Percentiles rank a stretch among this genome's conserved stretches.
Conservation (phyloP, 2,329 filamentous ascomycete genomes). For the Aurifilum marmelostoma region DNA sequence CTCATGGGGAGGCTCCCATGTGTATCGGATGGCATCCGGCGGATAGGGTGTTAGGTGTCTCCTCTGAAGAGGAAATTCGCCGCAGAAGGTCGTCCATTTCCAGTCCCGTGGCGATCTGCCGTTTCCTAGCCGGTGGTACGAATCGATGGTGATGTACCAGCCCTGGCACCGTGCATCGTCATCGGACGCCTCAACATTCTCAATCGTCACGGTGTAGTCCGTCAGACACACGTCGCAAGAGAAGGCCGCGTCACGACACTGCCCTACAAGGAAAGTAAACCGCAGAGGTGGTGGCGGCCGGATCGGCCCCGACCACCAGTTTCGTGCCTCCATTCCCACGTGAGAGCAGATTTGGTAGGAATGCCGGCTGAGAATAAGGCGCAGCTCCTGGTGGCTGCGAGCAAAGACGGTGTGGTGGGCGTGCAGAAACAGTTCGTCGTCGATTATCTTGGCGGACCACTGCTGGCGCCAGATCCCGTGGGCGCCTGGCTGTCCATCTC, state of each 20-base stretch:
- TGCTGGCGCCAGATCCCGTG: neutral
- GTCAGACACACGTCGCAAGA: neutral
- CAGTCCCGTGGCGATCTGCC: neutral
- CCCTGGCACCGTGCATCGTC: neutral
- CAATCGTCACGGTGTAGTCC: neutral
- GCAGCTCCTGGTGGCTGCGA: neutral
- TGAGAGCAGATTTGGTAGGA: neutral
- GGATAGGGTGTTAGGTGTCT: neutral
- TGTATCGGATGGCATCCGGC: neutral
- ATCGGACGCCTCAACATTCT: neutral
- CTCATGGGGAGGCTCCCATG: neutral
- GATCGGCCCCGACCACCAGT: neutral
- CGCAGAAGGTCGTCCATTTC: neutral
- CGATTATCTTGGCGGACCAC: neutral
- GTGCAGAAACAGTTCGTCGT: neutral
- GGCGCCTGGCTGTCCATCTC: neutral
- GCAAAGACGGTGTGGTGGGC: neutral
- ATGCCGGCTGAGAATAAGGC: neutral
- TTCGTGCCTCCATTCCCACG: neutral
- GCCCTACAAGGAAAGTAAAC: neutral
- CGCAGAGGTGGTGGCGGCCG: conserved; percentile 1
- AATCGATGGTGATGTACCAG: neutral
- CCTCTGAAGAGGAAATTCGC: neutral
- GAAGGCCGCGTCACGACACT: neutral
- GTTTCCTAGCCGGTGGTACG: neutral